Evolutionary conservation across 768 basidiomycete species (phyloP).

Genomic region (Hypholoma fasciculare): DNA sequence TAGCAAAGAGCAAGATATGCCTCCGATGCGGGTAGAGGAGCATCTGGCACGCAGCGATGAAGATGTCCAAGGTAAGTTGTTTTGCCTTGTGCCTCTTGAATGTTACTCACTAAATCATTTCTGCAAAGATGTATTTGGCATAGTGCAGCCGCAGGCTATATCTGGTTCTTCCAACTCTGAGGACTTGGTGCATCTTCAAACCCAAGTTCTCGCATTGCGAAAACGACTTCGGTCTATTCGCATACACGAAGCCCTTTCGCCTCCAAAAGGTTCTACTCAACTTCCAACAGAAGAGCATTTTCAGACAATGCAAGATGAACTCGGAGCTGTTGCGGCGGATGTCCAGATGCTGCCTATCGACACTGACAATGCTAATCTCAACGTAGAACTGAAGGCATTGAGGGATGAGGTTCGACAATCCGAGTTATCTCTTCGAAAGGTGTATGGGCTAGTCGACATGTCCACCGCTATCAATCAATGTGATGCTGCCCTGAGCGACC

Average conservation of each 20-base stretch:
- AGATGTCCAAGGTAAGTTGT: background rate
- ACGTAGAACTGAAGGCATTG: conserved; percentile 65
- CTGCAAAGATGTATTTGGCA: conserved; percentile 54
- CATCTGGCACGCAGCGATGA: too few species aligned
- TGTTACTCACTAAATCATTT: too few species aligned
- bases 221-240: conserved; percentile 62
- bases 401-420: conserved; percentile 57
- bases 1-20: background rate
- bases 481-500: conserved; percentile 79
- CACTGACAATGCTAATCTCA: conserved; percentile 38
- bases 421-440: conserved; percentile 44
- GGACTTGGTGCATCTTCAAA: conserved; percentile 46
- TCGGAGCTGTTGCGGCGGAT: conserved; percentile 46
- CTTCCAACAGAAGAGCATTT: conserved; percentile 56
- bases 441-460: conserved; percentile 59
- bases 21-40: background rate
- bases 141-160: conserved; percentile 34
- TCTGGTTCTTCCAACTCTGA: conserved; percentile 30
- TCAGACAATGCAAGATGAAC: conserved; percentile 44
- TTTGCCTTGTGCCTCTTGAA: too few species aligned
- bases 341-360: conserved; percentile 46
- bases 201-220: conserved; percentile 51
- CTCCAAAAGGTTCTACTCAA: conserved; percentile 37
- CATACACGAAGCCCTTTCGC: conserved; percentile 54
- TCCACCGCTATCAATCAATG: conserved; percentile 50